Base-by-base conservation (phyloP, 192 early-diverging fungal species). In the Cladochytrium replicatum region DNA sequence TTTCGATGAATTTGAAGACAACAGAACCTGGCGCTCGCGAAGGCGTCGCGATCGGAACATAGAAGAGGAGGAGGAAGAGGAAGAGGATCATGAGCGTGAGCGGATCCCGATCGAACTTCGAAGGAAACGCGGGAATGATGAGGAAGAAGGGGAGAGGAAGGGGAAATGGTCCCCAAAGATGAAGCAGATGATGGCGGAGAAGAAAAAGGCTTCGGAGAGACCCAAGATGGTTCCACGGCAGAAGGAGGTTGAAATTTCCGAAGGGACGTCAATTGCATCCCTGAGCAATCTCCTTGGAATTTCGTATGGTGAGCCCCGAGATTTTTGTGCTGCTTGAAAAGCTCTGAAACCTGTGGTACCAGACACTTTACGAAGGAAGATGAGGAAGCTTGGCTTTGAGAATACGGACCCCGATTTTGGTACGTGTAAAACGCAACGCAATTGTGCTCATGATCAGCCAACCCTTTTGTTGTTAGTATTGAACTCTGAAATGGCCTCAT, bases 261-360 rank as follows among this genome's bases (percentile, higher is more conserved):
- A 89, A 5, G 81, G 82, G 9, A 82, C 93, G 48, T 88, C 75
- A 17, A 85, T 94, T 6, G 79, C 85, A 6, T 84, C 88, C 40
- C 55, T 97, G 45, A 81, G 86, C 8, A 72, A 80, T 48, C 62
- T 93, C 15, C 53, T 97, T 19, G 85, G 82, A 25, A 78, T 89
- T 5, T 66, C 73, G 5, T 78, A 83, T 49, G 73, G 80, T 76
- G 56, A 39, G 55, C 26, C 9, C 27, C 28, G 22, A 50, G 17
- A 48, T 37, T 8, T 46, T 30, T 13, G 43, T 58, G 38, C 49
- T 6, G n/a, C n/a, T n/a, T n/a, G n/a, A n/a, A n/a, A n/a, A n/a
- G n/a, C n/a, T n/a, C n/a, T n/a, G n/a, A n/a, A n/a, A n/a, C n/a
- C n/a, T n/a, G n/a, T n/a, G n/a, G n/a, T n/a, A n/a, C n/a, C 63